Evolutionary conservation across 2,329 filamentous ascomycete genomes (phyloP).

Genomic region (Fusarium longipes): DNA sequence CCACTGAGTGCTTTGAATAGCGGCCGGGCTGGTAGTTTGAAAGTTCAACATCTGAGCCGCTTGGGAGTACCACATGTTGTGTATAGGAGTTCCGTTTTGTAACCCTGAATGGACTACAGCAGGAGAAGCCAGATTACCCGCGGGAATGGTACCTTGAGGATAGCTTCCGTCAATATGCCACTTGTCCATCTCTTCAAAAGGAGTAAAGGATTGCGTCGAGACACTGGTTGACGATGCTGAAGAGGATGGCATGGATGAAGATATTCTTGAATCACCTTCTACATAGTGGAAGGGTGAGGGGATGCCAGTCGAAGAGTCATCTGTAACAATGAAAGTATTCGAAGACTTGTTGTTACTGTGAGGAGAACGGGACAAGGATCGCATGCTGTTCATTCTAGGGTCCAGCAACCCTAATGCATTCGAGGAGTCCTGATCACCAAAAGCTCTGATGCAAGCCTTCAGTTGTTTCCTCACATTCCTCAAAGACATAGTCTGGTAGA

Average conservation of each 20-base stretch:
- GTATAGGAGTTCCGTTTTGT: constrained; percentile 41
- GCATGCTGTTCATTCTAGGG: constrained; percentile 27
- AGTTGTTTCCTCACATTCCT: constrained; percentile 47
- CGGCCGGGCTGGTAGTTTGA: constrained; percentile 42
- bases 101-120: constrained; percentile 38
- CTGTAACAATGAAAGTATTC: constrained; percentile 11
- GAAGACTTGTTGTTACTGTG: constrained; percentile 18
- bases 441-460: constrained; percentile 44
- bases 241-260: constrained; percentile 43
- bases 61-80: constrained; percentile 48
- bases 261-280: constrained; percentile 33
- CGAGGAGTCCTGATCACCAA: constrained; percentile 29
- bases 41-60: constrained; percentile 48
- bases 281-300: constrained; percentile 31
- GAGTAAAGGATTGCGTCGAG: constrained; percentile 39
- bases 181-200: constrained; percentile 41
- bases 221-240: constrained; percentile 40
- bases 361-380: constrained; percentile 41
- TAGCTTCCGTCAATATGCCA: constrained; percentile 44
- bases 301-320: constrained; percentile 12
- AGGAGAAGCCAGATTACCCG: constrained; percentile 31
- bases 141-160: constrained; percentile 39
- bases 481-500: constrained; percentile 43
- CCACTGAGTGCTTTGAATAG: constrained; percentile 45
- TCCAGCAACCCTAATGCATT: constrained; percentile 37